A percentile compares a stretch with the other conserved stretches of the same genome.
phyloP scores from a whole-genome alignment of 768 basidiomycete species.

The Kwoniella sp. region DNA sequence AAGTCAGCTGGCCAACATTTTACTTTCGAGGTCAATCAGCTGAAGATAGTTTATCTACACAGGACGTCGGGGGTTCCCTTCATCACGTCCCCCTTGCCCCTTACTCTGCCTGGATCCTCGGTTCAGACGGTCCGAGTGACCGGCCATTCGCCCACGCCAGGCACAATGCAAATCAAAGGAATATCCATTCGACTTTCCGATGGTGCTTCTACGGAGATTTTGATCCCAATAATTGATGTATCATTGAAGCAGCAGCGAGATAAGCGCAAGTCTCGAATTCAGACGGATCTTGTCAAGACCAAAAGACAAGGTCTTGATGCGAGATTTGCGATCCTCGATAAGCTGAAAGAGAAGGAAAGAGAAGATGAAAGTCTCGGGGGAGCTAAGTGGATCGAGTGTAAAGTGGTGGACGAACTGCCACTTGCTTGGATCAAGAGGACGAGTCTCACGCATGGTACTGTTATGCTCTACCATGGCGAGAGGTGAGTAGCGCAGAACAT shows the following conservation, averaged over 20 bases:
- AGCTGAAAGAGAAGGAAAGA: slow-evolving; percentile 25
- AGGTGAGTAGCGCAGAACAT: too few relatives aligned
- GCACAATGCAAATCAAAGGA: slow-evolving; percentile 72
- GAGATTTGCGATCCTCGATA: slow-evolving; percentile 47
- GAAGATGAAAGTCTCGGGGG: slow-evolving; percentile 22
- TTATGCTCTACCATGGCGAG: slow-evolving; percentile 96
- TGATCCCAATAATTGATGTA: slow-evolving; percentile 71
- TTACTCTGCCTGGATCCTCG: slow-evolving; percentile 72
- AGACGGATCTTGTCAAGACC: slow-evolving; percentile 68
- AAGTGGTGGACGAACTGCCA: slow-evolving; percentile 84
- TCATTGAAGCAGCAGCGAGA: slow-evolving; percentile 65
- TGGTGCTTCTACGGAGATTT: slow-evolving; percentile 69
- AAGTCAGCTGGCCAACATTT: slow-evolving; percentile 29
- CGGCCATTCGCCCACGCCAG: slow-evolving; percentile 68
- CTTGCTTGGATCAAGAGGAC: slow-evolving; percentile 80
- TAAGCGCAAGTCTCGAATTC: slow-evolving; percentile 62
- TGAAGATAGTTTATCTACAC: slow-evolving; percentile 11
- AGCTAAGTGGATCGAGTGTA: slow-evolving; percentile 69
- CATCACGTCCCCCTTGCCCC: slow-evolving; percentile 65
- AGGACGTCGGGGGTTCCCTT: slow-evolving; percentile 83
- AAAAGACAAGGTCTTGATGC: slow-evolving; percentile 77
- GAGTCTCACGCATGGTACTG: slow-evolving; percentile 86
- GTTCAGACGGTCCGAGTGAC: slow-evolving; percentile 72
- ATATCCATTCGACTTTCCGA: slow-evolving; percentile 76
- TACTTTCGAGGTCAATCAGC: neutral